phyloP scores from a whole-genome alignment of 176 grass and related monocot genomes.

The Oryza australiensis region DNA sequence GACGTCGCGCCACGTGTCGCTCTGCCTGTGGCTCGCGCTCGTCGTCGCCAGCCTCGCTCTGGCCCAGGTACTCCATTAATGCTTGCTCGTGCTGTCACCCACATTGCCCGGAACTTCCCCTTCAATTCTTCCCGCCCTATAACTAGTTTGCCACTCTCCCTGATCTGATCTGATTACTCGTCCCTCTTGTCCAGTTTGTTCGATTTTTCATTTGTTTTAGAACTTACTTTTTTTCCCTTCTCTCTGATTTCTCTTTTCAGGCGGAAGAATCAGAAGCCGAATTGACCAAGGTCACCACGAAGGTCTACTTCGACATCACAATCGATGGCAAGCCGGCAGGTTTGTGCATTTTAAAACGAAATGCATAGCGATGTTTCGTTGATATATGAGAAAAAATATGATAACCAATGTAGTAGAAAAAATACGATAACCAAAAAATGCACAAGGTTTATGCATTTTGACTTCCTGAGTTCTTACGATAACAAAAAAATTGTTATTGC shows the following conservation, averaged over 20 bases:
- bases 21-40: constrained; percentile 60
- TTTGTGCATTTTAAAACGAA: constrained; percentile 39
- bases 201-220: neutral
- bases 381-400: no score
- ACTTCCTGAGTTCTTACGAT: neutral
- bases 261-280: constrained; percentile 59
- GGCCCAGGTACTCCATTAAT: constrained; percentile 56
- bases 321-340: constrained; percentile 90
- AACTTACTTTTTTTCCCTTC: neutral
- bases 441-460: constrained; percentile 52
- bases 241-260: constrained; percentile 24
- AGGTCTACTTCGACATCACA: constrained; percentile 90
- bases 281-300: constrained; percentile 79
- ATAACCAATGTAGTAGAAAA: no score
- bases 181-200: neutral
- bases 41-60: constrained; percentile 55
- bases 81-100: constrained; percentile 22
- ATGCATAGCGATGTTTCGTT: no score
- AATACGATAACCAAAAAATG: no score
- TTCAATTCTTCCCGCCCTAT: neutral
- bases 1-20: constrained; percentile 8
- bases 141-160: neutral
- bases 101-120: constrained; percentile 35
- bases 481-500: neutral
- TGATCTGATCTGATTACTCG: neutral